Evolutionary conservation across 345 rosid species (phyloP), one percentile per base, ranked within the genome.

Genomic region (Geranium rotundifolium): DNA sequence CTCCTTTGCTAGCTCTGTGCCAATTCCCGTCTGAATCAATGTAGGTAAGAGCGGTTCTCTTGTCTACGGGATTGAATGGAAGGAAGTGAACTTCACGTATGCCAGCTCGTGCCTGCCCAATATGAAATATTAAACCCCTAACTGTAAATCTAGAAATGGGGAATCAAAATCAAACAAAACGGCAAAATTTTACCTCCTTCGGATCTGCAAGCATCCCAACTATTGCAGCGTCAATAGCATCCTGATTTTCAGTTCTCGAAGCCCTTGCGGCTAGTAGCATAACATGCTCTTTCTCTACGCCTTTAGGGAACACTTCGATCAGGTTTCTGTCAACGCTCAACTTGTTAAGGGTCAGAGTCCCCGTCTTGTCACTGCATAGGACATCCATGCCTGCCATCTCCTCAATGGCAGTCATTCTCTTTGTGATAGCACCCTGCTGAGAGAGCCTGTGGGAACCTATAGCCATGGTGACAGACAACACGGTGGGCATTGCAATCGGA

Each of bases 321-420:
- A 77, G 75, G 71, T 16, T 63, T 68, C 77, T 76, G 75, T 80
- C 84, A 16, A 80, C 84, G 0, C 64, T 63, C 50, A 80, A 79
- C 78, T 80, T 80, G 79, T 80, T 80, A 57, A 77, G 81, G 67
- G 84, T 80, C 56, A 80, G 84, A 23, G 84, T 80, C 39, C 84
- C 84, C 0, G 84, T 80, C 60, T 80, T 80, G 63, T 80, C 84
- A 54, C 84, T 80, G 60, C 84, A 80, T 3, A 80, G 67, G 55
- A 80, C 79, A 57, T 80, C 84, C 84, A 80, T 80, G 5, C 84
- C 84, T 1, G 84, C 84, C 84, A 80, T 80, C 68, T 80, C 84
- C 64, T 80, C 84, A 9, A 80, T 80, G 68, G 84, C 84, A 37
- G 84, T 80, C 84, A 80, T 80, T 64, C 84, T 74, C 73, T 80